Evolutionary conservation across 179 eudicot genomes (phyloP), one percentile per base, ranked within the genome.

Genomic region (Patellifolia procumbens): DNA sequence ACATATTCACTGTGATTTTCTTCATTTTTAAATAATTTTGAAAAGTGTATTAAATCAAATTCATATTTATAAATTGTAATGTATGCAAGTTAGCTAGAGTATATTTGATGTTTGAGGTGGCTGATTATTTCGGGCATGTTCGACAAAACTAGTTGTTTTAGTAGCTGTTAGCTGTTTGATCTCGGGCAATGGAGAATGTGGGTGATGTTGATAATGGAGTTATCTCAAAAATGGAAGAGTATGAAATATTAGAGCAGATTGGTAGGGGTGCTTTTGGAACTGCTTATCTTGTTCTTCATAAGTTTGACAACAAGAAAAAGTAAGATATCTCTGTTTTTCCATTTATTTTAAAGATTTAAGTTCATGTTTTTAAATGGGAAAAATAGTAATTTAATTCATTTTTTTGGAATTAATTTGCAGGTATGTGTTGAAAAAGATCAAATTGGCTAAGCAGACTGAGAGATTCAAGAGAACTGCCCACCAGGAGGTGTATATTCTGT

Each of bases 261-360:
- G 97, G 98, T 24, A 94, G 89, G 78, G 94, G 97, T 7, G 87
- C 97, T 70, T 87, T 94, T 86, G 97, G 97, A 29, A 85, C 91
- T 70, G 91, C 98, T 29, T 92, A 88, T 78, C 93, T 94, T 79
- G 92, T 94, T 71, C 89, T 87, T 17, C 89, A 89, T 68, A 91
- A 86, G 68, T 74, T 49, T 65, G 90, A 89, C 39, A 81, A 85
- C 32, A 86, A 76, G 80, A 95, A 83, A 92, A 94, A 83, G 97
- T 92, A 84, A 77, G 86, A 61, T 22, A 20, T 55, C 24, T 39
- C 19, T 10, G 0, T 28, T 12, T 31, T n/a, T 24, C 10, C 11
- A 43, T 17, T 29, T 17, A 26, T 59, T 51, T 51, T 64, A 20
- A 8, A 26, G 4, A 39, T 39, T n/a, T 63, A 22, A 55, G 39